phyloP scores from a whole-genome alignment of 129 eudicot species.

The Dittrichia graveolens region DNA sequence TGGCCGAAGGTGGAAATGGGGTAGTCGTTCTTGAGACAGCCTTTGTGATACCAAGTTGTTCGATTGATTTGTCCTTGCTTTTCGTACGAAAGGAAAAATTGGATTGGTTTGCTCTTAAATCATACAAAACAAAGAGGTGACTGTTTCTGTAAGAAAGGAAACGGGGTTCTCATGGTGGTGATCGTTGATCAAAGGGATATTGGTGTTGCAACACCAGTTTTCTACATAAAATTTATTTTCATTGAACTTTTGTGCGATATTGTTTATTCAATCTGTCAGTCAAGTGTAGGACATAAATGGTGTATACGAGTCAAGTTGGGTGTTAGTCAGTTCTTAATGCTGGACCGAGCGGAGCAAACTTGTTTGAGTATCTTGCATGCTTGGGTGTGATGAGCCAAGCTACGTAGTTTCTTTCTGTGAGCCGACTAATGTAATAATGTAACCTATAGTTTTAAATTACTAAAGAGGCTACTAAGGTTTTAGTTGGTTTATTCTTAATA shows the following conservation, averaged over 20 bases:
- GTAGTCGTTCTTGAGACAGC: conserved; percentile 38
- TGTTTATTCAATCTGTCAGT: conserved; percentile 3
- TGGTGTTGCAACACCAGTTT: conserved; percentile 16
- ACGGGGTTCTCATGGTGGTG: background rate
- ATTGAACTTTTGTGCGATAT: conserved; percentile 5
- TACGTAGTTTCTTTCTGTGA: background rate
- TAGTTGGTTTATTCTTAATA: background rate
- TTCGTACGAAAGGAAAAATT: background rate
- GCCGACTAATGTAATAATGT: background rate
- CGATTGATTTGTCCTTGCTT: background rate
- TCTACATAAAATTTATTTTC: conserved; percentile 4
- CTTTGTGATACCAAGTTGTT: background rate
- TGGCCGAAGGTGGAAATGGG: conserved; percentile 91
- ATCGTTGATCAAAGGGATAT: background rate
- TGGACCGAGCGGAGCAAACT: conserved; percentile 3
- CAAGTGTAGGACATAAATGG: background rate
- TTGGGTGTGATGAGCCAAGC: background rate
- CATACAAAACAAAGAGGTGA: conserved; percentile 3
- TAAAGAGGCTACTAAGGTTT: conserved; percentile 5
- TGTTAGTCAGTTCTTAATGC: background rate
- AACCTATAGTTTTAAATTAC: background rate
- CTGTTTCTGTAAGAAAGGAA: background rate
- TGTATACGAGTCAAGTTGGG: background rate
- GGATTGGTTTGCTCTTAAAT: conserved; percentile 1
- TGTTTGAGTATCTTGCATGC: background rate